phyloP scores from a whole-genome alignment of 2,329 filamentous ascomycete species.

The Cladorrhinum sp. region DNA sequence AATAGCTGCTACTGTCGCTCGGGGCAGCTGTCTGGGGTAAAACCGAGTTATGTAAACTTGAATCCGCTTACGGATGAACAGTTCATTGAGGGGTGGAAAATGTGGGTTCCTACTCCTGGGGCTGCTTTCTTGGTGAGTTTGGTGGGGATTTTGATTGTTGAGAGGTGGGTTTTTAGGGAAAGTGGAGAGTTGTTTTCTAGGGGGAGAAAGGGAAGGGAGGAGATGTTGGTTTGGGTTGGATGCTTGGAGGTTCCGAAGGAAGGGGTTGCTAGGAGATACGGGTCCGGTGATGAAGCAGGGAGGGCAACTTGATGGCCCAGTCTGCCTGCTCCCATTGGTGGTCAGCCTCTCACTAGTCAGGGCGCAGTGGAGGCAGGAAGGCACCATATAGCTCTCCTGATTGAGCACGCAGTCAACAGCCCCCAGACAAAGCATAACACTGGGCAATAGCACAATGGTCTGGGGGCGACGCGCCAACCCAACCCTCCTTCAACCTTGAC shows the following conservation, averaged over 20 bases:
- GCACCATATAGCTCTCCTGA: too few species aligned
- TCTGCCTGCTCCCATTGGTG: too few species aligned
- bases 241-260: background rate
- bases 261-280: background rate
- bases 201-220: background rate
- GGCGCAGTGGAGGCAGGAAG: too few species aligned
- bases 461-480: too few species aligned
- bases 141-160: conserved; percentile 1
- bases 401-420: too few species aligned
- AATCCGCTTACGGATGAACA: conserved; percentile 8
- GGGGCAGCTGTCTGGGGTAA: background rate
- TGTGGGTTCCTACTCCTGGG: conserved; percentile 9
- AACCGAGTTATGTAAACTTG: conserved; percentile 9
- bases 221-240: background rate
- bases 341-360: too few species aligned
- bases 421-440: too few species aligned
- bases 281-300: background rate
- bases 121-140: conserved; percentile 2
- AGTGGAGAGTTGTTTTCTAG: background rate
- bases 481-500: too few species aligned
- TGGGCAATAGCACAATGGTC: too few species aligned
- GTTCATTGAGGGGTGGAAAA: conserved; percentile 9
- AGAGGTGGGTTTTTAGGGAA: background rate
- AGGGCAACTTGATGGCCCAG: background rate
- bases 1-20: conserved; percentile 10